A percentile compares a stretch with the other conserved stretches of the same genome.
phyloP scores from a whole-genome alignment of 371 early-diverging fungal genomes.

The Phascolomyces articulosus region DNA sequence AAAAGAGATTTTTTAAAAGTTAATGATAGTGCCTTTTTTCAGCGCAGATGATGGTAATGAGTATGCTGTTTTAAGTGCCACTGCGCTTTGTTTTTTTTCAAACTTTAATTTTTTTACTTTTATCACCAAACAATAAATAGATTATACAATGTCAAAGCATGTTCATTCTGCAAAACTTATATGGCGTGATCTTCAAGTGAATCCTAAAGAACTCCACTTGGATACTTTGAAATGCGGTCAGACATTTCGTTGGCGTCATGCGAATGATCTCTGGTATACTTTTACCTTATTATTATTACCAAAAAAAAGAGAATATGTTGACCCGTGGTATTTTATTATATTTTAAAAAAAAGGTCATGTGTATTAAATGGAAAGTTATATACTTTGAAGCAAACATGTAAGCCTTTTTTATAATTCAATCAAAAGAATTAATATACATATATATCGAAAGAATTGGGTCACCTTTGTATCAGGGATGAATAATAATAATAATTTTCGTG shows the following conservation, averaged over 20 bases:
- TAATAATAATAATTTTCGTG: neutral
- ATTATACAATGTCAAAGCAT: neutral
- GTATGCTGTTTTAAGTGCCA: neutral
- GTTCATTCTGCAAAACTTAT: conserved; percentile 15
- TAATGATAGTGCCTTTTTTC: too few species aligned
- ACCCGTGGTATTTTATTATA: conserved; percentile 1
- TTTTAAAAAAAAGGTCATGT: conserved; percentile 35
- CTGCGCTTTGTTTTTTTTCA: neutral
- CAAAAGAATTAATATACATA: too few species aligned
- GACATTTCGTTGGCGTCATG: conserved; percentile 83
- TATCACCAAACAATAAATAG: neutral
- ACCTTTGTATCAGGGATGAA: too few species aligned
- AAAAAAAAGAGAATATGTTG: conserved; percentile 13
- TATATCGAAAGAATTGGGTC: too few species aligned
- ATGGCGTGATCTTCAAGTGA: conserved; percentile 66
- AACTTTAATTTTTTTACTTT: conserved; percentile 8
- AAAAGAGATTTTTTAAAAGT: too few species aligned
- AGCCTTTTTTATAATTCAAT: neutral
- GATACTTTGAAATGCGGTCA: conserved; percentile 88
- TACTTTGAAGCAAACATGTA: conserved; percentile 32
- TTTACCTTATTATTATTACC: too few species aligned
- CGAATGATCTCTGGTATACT: conserved; percentile 41
- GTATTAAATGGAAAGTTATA: conserved; percentile 34
- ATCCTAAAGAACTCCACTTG: conserved; percentile 74
- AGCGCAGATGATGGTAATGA: too few species aligned